phyloP scores from a whole-genome alignment of 805 yeast genomes.

The Saccharomyces paradoxus region DNA sequence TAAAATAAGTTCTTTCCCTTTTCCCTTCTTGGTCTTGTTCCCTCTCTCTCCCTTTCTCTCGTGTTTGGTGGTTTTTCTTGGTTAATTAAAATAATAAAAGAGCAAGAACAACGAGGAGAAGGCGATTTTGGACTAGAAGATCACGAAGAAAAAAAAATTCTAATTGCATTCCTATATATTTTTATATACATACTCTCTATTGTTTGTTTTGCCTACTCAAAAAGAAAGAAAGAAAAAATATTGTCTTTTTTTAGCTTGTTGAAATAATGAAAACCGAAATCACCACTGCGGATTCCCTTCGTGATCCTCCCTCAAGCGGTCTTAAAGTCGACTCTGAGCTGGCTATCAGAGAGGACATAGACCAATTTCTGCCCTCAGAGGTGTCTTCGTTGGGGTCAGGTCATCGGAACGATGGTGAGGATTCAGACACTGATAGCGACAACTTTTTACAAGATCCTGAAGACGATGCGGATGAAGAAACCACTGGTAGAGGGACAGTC shows the following conservation, averaged over 20 bases:
- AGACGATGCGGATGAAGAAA: slow-evolving; percentile 1
- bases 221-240: not conserved
- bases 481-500: not conserved
- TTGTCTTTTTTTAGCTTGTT: not conserved
- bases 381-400: slow-evolving; percentile 19
- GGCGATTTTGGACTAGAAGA: not conserved
- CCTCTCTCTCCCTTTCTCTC: not conserved
- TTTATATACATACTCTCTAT: not conserved
- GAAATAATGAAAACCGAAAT: not conserved
- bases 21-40: not conserved
- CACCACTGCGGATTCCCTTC: not conserved
- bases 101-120: not conserved
- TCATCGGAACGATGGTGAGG: slow-evolving; percentile 9
- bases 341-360: slow-evolving; percentile 14
- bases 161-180: not conserved
- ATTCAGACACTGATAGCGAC: slow-evolving; percentile 1
- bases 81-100: not conserved
- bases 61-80: not conserved
- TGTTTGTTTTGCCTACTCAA: not conserved
- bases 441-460: slow-evolving; percentile 1
- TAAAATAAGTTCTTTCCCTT: not conserved
- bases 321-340: not conserved
- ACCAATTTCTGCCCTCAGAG: slow-evolving; percentile 17
- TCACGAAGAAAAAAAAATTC: not conserved
- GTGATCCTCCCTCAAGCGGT: not conserved